Conservation (phyloP, 2,329 filamentous ascomycete genomes). For the Verticillium albo-atrum region DNA sequence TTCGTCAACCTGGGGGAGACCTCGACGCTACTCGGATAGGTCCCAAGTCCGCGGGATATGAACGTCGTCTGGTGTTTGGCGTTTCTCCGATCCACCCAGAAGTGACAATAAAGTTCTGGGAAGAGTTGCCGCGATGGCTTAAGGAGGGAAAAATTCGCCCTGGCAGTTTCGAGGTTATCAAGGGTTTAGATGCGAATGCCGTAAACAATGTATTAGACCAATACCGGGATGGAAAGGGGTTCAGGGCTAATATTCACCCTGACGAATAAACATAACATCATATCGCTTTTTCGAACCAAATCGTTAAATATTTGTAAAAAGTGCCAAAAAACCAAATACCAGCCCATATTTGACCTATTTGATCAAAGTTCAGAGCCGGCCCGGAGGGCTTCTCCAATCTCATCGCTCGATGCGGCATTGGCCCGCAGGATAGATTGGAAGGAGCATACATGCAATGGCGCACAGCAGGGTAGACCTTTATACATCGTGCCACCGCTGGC, state of each 20-base stretch:
- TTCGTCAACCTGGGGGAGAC: constrained; percentile 1
- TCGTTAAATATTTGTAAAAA: no score
- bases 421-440: no score
- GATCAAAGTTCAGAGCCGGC: no score
- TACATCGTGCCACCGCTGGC: no score
- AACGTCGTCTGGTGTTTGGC: not conserved
- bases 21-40: not conserved
- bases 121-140: not conserved
- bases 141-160: not conserved
- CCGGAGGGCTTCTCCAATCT: no score
- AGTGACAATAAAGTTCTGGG: not conserved
- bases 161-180: not conserved
- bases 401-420: no score
- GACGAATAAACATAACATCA: not conserved
- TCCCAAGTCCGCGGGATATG: not conserved
- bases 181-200: constrained; percentile 1
- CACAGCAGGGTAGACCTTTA: no score
- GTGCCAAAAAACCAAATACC: no score
- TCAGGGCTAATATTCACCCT: constrained; percentile 1
- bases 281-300: no score
- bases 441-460: no score
- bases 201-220: constrained; percentile 1
- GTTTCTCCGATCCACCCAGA: not conserved
- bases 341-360: no score
- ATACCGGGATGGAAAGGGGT: constrained; percentile 1